phyloP scores from a whole-genome alignment of 345 rosid genomes.

The Arabidopsis arenosa region DNA sequence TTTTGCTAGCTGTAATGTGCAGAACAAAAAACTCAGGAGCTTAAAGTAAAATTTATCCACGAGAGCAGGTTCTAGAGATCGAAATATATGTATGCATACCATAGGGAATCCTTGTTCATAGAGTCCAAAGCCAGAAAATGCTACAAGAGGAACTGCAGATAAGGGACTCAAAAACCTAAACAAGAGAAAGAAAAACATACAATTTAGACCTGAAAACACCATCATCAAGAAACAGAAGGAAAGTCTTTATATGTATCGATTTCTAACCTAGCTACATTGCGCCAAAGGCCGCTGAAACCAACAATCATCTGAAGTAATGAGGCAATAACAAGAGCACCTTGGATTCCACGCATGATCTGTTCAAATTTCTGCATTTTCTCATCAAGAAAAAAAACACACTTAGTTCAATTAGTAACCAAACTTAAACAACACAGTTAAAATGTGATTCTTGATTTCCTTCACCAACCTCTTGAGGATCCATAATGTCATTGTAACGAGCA shows the following conservation, averaged over 20 bases:
- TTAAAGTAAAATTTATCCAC: neutral
- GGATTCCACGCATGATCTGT: conserved; percentile 86
- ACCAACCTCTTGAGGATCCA: conserved; percentile 77
- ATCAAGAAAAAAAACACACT: neutral
- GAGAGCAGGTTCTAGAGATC: neutral
- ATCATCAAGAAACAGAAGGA: conserved; percentile 17
- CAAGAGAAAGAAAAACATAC: conserved; percentile 15
- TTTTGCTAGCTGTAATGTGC: conserved; percentile 68
- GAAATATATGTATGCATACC: conserved; percentile 49
- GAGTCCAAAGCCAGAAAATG: conserved; percentile 88
- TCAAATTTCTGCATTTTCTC: conserved; percentile 68
- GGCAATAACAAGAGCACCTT: conserved; percentile 81
- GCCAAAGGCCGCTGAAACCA: conserved; percentile 96
- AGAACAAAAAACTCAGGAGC: conserved; percentile 15
- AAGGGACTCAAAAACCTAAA: conserved; percentile 79
- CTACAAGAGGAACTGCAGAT: conserved; percentile 82
- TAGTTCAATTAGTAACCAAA: neutral
- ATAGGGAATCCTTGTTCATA: conserved; percentile 89
- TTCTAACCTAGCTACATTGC: conserved; percentile 75
- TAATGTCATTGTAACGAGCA: conserved; percentile 70
- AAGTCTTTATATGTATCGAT: neutral
- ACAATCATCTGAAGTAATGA: conserved; percentile 82
- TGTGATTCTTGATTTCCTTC: neutral
- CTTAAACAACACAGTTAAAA: neutral
- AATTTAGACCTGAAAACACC: neutral